Percentiles rank a stretch among this genome's conserved stretches.
Evolutionary conservation across 2,329 filamentous ascomycete species (phyloP).

Genomic region (Nakataea oryzae): DNA sequence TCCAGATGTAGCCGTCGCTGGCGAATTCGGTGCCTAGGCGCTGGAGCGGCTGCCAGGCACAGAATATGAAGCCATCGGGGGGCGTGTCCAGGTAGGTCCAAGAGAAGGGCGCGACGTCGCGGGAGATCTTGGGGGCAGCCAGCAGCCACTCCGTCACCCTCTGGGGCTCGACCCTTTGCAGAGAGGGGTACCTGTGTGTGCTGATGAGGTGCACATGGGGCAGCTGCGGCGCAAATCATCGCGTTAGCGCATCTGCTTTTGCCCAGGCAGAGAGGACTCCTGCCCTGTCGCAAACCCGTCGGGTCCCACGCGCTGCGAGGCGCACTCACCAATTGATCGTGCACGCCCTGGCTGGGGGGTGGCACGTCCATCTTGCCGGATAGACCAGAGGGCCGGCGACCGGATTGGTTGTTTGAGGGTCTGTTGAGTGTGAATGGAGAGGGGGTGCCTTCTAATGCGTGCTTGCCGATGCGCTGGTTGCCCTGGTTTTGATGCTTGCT

Average conservation of each 20-base stretch:
- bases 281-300: neutral
- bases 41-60: slow-evolving; percentile 80
- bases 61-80: slow-evolving; percentile 67
- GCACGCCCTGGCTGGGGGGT: slow-evolving; percentile 4
- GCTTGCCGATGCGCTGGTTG: neutral
- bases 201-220: slow-evolving; percentile 87
- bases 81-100: slow-evolving; percentile 88
- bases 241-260: slow-evolving; percentile 2
- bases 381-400: neutral
- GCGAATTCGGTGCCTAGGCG: slow-evolving; percentile 65
- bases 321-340: neutral
- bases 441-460: neutral
- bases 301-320: neutral
- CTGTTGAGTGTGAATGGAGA: neutral
- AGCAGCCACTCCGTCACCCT: slow-evolving; percentile 78
- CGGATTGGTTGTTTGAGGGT: neutral
- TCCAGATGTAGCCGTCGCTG: slow-evolving; percentile 90
- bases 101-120: slow-evolving; percentile 75
- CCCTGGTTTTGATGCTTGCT: neutral
- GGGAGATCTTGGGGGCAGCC: slow-evolving; percentile 74
- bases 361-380: slow-evolving; percentile 1
- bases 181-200: slow-evolving; percentile 66
- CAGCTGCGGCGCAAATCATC: slow-evolving; percentile 43
- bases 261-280: slow-evolving; percentile 18
- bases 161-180: slow-evolving; percentile 59